Conservation (phyloP, 2,329 filamentous ascomycete species). For the Fusarium gaditjirri region DNA sequence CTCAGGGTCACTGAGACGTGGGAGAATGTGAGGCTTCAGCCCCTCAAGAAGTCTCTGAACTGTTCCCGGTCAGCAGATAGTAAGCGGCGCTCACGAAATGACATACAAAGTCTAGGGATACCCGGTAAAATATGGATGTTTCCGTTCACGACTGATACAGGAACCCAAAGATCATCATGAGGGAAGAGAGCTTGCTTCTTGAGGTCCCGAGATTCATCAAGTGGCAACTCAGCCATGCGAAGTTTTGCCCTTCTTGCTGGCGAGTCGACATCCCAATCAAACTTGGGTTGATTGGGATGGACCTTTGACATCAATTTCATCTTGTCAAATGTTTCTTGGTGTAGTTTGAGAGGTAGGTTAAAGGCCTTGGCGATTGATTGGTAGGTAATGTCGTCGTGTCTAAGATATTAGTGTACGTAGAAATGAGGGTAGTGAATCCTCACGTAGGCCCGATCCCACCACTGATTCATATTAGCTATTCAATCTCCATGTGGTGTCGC, state of each 20-base stretch:
- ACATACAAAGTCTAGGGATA: conserved; percentile 80
- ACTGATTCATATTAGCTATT: conserved; percentile 52
- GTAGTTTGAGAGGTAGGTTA: conserved; percentile 76
- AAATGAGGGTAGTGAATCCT: conserved; percentile 25
- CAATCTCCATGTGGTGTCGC: not conserved
- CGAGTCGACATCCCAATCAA: conserved; percentile 87
- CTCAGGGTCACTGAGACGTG: conserved; percentile 80
- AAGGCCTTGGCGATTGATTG: conserved; percentile 93
- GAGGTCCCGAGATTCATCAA: conserved; percentile 72
- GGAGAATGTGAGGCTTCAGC: conserved; percentile 75
- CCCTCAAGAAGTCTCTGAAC: conserved; percentile 81
- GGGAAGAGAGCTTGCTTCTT: conserved; percentile 83
- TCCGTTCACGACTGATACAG: conserved; percentile 86
- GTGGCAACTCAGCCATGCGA: conserved; percentile 90
- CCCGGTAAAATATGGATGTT: conserved; percentile 95
- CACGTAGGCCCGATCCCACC: conserved; percentile 96
- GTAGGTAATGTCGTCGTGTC: conserved; percentile 98
- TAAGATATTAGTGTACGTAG: conserved; percentile 51
- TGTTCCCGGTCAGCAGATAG: conserved; percentile 42
- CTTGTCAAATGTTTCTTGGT: conserved; percentile 78
- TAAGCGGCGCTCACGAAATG: not conserved
- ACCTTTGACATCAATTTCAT: conserved; percentile 87
- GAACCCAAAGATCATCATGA: conserved; percentile 87
- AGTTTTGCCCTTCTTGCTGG: conserved; percentile 82
- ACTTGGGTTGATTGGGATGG: conserved; percentile 76